Conservation (phyloP, 306 rosid genomes). For the Cicer bijugum region DNA sequence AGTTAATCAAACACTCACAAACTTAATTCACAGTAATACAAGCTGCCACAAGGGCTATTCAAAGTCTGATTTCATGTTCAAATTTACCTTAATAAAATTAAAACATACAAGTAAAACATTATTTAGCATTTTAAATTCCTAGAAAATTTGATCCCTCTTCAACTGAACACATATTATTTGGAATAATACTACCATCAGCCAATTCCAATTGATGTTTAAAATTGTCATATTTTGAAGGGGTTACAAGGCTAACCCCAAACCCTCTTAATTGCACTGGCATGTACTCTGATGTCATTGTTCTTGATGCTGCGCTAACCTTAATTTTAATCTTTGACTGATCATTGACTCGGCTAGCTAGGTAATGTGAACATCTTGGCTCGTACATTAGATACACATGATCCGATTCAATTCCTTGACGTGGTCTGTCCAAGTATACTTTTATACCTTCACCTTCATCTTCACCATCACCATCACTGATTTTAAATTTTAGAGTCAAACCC, state of each 20-base stretch:
- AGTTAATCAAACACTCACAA: too few species aligned
- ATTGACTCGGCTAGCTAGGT: too few species aligned
- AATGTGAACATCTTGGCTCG: too few species aligned
- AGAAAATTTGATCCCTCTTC: background rate
- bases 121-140: background rate
- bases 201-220: too few species aligned
- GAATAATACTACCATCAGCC: too few species aligned
- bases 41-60: background rate
- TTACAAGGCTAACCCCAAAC: too few species aligned
- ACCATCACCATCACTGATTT: background rate
- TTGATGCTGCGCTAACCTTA: too few species aligned
- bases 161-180: background rate
- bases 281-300: too few species aligned
- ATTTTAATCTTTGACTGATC: too few species aligned
- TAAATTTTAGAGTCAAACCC: constrained; percentile 8
- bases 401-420: background rate
- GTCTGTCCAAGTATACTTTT: background rate
- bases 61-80: background rate
- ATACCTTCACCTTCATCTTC: background rate
- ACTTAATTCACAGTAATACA: background rate
- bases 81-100: background rate
- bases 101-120: background rate
- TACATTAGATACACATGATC: constrained; percentile 42
- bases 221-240: too few species aligned
- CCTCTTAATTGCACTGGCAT: too few species aligned